These are phyloP conservation scores for Mrakia blollopis DNA, from an alignment of 768 basidiomycete genomes.

Conservation along the genomic window DNA sequence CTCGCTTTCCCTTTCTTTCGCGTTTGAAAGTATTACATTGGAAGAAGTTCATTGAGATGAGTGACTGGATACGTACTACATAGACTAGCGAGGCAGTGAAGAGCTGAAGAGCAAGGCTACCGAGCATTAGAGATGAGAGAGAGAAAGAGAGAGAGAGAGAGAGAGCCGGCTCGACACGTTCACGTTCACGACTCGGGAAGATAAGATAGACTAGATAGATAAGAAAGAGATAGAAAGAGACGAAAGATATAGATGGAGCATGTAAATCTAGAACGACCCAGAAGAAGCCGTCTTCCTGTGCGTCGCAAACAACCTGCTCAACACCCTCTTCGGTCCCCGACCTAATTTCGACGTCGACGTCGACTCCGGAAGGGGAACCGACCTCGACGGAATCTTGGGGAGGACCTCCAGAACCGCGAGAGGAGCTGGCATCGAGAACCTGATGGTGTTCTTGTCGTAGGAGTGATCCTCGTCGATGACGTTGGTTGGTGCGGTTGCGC, in stretches of 20 bases:
- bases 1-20: too few relatives aligned
- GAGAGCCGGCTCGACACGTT: not conserved
- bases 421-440: not conserved
- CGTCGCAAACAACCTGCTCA: not conserved
- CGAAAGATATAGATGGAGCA: too few relatives aligned
- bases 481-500: not conserved
- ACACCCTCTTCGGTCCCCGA: not conserved
- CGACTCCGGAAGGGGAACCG: not conserved
- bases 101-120: not conserved
- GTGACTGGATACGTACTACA: not conserved
- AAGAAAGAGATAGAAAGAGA: too few relatives aligned
- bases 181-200: not conserved
- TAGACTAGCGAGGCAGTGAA: not conserved
- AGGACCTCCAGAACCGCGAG: not conserved
- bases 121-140: too few relatives aligned
- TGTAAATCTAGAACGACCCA: not conserved
- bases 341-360: not conserved
- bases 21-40: too few relatives aligned
- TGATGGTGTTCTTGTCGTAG: not conserved
- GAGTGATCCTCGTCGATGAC: not conserved
- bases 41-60: not conserved
- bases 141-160: not conserved
- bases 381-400: not conserved
- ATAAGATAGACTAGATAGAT: too few relatives aligned
- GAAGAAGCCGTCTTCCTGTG: conserved; percentile 6